A percentile compares a stretch with the other conserved stretches of the same genome.
phyloP scores from a whole-genome alignment of 495 filamentous ascomycete genomes.

The Talaromyces wortmannii region DNA sequence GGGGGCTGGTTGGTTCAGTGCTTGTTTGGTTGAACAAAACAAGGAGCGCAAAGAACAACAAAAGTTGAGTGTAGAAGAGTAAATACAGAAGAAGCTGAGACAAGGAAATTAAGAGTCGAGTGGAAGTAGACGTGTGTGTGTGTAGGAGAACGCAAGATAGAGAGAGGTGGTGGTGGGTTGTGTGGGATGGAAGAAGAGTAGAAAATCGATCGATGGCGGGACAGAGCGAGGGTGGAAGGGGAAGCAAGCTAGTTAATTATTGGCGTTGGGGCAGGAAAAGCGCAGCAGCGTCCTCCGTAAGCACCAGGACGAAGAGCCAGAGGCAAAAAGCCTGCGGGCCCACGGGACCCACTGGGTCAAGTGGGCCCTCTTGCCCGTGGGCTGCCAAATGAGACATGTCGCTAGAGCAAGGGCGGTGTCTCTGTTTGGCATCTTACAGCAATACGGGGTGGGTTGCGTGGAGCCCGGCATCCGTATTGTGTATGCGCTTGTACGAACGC shows the following conservation, averaged over 20 bases:
- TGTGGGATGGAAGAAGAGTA: slow-evolving; percentile 17
- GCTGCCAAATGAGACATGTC: neutral
- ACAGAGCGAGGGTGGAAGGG: slow-evolving; percentile 10
- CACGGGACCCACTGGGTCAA: neutral
- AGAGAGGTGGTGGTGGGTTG: slow-evolving; percentile 11
- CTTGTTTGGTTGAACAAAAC: slow-evolving; percentile 1
- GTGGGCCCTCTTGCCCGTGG: neutral
- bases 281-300: neutral
- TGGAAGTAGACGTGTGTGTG: neutral
- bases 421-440: neutral
- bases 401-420: slow-evolving; percentile 1
- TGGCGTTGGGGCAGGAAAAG: neutral
- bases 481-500: too few relatives aligned
- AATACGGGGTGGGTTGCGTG: neutral
- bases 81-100: slow-evolving; percentile 10
- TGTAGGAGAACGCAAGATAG: slow-evolving; percentile 10
- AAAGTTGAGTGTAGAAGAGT: slow-evolving; percentile 12
- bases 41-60: slow-evolving; percentile 28
- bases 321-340: neutral
- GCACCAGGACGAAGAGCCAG: neutral
- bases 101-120: slow-evolving; percentile 5
- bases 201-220: slow-evolving; percentile 20
- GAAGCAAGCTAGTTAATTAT: neutral
- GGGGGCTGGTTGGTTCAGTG: neutral
- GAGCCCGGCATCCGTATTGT: too few relatives aligned